These are phyloP conservation scores for Cyberlindnera sargentensis DNA, from an alignment of 805 yeast species.

Conservation along the genomic window DNA sequence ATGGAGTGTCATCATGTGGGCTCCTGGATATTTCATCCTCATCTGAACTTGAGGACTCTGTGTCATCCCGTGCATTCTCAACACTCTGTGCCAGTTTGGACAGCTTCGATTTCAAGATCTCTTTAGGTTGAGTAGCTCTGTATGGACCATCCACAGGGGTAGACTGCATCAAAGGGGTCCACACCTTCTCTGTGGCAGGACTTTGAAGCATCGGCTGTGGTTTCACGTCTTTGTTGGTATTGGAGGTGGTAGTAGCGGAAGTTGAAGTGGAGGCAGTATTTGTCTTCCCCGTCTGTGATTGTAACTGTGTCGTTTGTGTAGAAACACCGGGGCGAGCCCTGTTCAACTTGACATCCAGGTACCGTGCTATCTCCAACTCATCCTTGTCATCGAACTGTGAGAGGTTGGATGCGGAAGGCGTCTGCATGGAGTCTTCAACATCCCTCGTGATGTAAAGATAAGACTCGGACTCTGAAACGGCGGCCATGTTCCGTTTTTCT, in stretches of 20 bases:
- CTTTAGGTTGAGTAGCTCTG: constrained; percentile 19
- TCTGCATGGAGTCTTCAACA: background rate
- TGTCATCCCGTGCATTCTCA: background rate
- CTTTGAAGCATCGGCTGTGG: background rate
- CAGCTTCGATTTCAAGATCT: constrained; percentile 20
- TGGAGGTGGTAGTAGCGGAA: background rate
- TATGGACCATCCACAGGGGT: constrained; percentile 16
- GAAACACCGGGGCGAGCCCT: background rate
- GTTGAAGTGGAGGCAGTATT: background rate
- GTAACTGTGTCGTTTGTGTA: background rate
- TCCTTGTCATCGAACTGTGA: constrained; percentile 9
- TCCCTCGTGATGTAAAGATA: constrained; percentile 1
- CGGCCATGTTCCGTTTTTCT: background rate
- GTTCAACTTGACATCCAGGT: constrained; percentile 9
- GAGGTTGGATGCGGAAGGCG: background rate
- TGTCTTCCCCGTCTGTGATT: background rate
- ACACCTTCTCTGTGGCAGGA: constrained; percentile 15
- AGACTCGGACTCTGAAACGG: constrained; percentile 2
- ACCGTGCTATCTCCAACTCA: constrained; percentile 11
- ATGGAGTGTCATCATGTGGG: constrained; percentile 18
- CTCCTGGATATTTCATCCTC: constrained; percentile 4
- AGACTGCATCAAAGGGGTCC: constrained; percentile 22
- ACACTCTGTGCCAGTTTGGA: constrained; percentile 17
- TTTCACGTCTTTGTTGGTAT: background rate
- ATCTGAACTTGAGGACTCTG: background rate